Conservation (phyloP, 768 basidiomycete species). For the Harrya chromipes region DNA sequence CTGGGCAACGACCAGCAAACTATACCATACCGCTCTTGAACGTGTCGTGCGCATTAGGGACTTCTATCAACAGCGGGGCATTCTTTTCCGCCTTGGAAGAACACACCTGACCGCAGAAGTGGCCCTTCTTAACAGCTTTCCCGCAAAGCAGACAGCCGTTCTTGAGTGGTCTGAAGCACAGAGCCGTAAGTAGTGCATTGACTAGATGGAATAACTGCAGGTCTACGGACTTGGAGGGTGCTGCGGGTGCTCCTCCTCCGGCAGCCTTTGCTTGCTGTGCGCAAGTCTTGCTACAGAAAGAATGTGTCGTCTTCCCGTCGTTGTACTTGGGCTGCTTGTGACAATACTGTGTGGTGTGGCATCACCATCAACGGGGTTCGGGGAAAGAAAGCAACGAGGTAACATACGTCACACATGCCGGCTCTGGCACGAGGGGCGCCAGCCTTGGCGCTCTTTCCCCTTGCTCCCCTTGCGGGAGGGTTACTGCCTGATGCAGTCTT, state of each 20-base stretch:
- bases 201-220: conserved; percentile 14
- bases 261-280: conserved; percentile 44
- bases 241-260: conserved; percentile 22
- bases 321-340: conserved; percentile 56
- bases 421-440: conserved; percentile 21
- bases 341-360: conserved; percentile 44
- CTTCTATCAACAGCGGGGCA: conserved; percentile 57
- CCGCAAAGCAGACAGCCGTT: conserved; percentile 59
- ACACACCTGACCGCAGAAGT: conserved; percentile 61
- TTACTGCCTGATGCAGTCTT: conserved; percentile 23
- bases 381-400: conserved; percentile 3
- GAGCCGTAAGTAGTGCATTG: conserved; percentile 32
- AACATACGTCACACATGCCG: conserved; percentile 51
- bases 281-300: conserved; percentile 63
- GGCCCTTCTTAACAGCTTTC: conserved; percentile 55
- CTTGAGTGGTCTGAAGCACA: conserved; percentile 33
- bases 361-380: conserved; percentile 2
- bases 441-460: conserved; percentile 25
- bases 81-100: conserved; percentile 50
- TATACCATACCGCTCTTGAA: conserved; percentile 57
- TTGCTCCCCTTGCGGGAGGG: conserved; percentile 27
- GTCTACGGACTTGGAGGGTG: conserved; percentile 33
- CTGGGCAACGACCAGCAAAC: background rate
- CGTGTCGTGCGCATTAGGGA: conserved; percentile 55
- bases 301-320: conserved; percentile 56